Evolutionary conservation across 2,329 filamentous ascomycete genomes (phyloP).

Genomic region (Teratosphaeria zuluensis): DNA sequence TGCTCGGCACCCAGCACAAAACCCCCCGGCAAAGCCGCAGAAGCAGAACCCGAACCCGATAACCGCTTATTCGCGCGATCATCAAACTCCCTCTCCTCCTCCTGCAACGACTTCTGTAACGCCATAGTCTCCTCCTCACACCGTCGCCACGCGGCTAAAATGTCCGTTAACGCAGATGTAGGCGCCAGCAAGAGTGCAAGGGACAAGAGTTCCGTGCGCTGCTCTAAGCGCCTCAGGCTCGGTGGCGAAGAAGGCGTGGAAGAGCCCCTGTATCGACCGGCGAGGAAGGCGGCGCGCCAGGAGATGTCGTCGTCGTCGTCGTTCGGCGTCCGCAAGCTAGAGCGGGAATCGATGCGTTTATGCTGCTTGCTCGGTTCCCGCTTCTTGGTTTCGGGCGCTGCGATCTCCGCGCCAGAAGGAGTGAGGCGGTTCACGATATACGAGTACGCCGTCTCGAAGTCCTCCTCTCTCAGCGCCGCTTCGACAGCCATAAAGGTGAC

Average conservation of each 20-base stretch:
- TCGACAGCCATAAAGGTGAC: constrained; percentile 74
- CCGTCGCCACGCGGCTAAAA: constrained; percentile 63
- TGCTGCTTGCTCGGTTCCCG: constrained; percentile 1
- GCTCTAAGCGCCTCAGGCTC: constrained; percentile 61
- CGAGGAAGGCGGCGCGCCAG: constrained; percentile 68
- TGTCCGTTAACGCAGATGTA: constrained; percentile 58
- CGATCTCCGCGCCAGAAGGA: constrained; percentile 22
- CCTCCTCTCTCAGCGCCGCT: constrained; percentile 64
- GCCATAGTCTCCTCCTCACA: constrained; percentile 69
- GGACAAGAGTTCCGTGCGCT: constrained; percentile 70
- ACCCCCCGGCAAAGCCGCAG: constrained; percentile 31
- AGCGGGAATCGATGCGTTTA: constrained; percentile 10
- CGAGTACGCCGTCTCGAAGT: constrained; percentile 79
- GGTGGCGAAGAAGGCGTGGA: constrained; percentile 38
- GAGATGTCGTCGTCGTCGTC: constrained; percentile 53
- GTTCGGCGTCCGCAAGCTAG: constrained; percentile 15
- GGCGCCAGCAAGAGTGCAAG: constrained; percentile 68
- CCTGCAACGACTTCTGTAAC: constrained; percentile 56
- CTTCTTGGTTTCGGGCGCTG: constrained; percentile 1
- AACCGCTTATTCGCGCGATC: constrained; percentile 48
- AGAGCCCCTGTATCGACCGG: constrained; percentile 57
- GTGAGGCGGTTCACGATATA: constrained; percentile 64
- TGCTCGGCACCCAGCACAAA: constrained; percentile 31
- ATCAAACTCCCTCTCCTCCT: constrained; percentile 62
- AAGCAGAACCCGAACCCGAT: constrained; percentile 1